Base-by-base conservation (phyloP, 169 alveolate species). In the Theileria parva region DNA sequence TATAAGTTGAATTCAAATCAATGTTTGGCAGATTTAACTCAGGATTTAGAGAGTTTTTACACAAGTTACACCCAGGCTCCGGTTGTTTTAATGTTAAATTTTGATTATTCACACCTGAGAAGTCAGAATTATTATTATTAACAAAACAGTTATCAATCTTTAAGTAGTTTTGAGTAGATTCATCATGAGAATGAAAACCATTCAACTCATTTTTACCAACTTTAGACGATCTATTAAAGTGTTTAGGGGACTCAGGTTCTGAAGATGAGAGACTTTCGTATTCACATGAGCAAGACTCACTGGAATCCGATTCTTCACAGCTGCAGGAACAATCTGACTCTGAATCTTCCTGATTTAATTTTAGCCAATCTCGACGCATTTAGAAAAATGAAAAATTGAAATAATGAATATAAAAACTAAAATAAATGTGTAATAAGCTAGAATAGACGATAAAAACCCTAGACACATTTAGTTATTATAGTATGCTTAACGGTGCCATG, bases 231-330 rank as follows among this genome's bases (percentile, higher is more conserved):
- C 3, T 57, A 25, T 57, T 21, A 19, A 0, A 25, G 66, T 21
- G 8, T 57, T 57, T 57, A 0, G 66, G 66, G 15, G 66, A 57
- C 30, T 57, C 27, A 2, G 32, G n/a, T n/a, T 25, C 27, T 19
- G 57, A 65, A 25, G 74, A 65, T 8, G 44, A 65, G 34, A 39
- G 32, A 21, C 78, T 70, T 32, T 70, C 78, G 66, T 37, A 70
- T 37, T 70, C 78, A 34, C 78, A 32, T 19, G 85, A 30, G 34
- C 74, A 70, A 51, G 76, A 81, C 13, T 80, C 74, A 66, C 80
- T 57, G 72, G 72, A 53, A 65, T 75, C 79, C 23, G 85, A 74
- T 63, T 65, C 64, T 19, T 32, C 37, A 8, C 39, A n/a, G 17
- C 66, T n/a, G 27, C 74, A 80, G 86, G 60, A 51, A 50, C 64